Percentiles rank a stretch among this genome's conserved stretches.
phyloP scores from a whole-genome alignment of 306 rosid genomes.

The Dryas octopetala region DNA sequence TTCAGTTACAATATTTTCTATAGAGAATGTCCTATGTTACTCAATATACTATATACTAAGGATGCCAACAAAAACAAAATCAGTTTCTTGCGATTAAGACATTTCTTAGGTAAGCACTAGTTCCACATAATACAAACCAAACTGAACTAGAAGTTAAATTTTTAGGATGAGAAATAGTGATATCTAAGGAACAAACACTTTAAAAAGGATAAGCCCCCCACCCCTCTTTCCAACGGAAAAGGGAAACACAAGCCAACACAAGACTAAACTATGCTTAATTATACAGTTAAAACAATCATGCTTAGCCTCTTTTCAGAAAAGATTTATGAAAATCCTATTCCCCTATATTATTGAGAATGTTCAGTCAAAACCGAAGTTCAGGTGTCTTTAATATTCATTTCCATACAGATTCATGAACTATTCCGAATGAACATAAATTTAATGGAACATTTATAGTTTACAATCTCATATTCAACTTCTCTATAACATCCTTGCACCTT shows the following conservation, averaged over 20 bases:
- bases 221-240: background rate
- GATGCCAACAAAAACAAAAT: background rate
- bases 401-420: background rate
- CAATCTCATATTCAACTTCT: background rate
- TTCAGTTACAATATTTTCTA: background rate
- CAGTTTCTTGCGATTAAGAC: background rate
- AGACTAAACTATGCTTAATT: background rate
- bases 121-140: background rate
- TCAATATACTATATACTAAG: background rate
- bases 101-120: background rate
- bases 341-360: background rate
- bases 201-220: background rate
- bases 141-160: background rate
- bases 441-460: background rate
- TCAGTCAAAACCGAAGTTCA: background rate
- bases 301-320: background rate
- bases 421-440: background rate
- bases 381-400: background rate
- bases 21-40: constrained; percentile 4
- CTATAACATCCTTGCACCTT: background rate
- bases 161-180: background rate
- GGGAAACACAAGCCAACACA: background rate
- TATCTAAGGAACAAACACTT: background rate
- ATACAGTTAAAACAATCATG: background rate
- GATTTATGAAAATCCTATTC: background rate